Percentiles rank a stretch among this genome's conserved stretches.
Evolutionary conservation across 2,329 filamentous ascomycete genomes (phyloP).

Genomic region (Colletotrichum shisoi): DNA sequence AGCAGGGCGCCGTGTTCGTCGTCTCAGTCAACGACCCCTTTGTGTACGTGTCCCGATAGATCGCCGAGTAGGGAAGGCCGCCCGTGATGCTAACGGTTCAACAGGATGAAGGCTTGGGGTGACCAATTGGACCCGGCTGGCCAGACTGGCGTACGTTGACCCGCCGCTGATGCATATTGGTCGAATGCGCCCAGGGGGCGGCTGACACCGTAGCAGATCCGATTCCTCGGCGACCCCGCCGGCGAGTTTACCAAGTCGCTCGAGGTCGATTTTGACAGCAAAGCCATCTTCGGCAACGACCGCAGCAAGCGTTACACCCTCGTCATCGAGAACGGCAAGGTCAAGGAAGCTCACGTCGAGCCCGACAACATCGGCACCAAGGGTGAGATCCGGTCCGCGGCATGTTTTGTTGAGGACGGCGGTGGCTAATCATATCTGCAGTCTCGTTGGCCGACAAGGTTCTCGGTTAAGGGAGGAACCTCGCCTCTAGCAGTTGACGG

Average conservation of each 20-base stretch:
- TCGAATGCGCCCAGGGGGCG: background rate
- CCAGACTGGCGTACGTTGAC: conserved; percentile 73
- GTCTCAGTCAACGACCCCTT: conserved; percentile 94
- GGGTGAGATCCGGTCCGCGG: conserved; percentile 60
- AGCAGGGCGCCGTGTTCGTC: conserved; percentile 85
- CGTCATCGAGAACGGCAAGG: conserved; percentile 82
- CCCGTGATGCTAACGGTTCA: conserved; percentile 31
- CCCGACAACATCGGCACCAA: conserved; percentile 85
- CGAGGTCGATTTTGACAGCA: conserved; percentile 82
- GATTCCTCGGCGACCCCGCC: conserved; percentile 85
- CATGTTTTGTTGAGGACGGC: background rate
- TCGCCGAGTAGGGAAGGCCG: background rate
- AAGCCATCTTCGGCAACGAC: conserved; percentile 79
- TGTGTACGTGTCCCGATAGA: conserved; percentile 68
- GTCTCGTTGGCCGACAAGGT: conserved; percentile 63
- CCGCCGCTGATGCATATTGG: background rate
- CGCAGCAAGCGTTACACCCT: conserved; percentile 90
- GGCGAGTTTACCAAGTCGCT: conserved; percentile 83
- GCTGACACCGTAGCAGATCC: conserved; percentile 66
- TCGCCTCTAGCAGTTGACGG: background rate
- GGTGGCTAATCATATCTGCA: conserved; percentile 40
- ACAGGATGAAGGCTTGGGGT: conserved; percentile 88
- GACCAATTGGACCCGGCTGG: conserved; percentile 77
- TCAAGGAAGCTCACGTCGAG: conserved; percentile 82
- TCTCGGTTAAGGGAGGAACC: conserved; percentile 46